Percentiles rank a stretch among this genome's conserved stretches.
phyloP scores from a whole-genome alignment of 2,329 filamentous ascomycete genomes.

The Aspergillus viridinutans region DNA sequence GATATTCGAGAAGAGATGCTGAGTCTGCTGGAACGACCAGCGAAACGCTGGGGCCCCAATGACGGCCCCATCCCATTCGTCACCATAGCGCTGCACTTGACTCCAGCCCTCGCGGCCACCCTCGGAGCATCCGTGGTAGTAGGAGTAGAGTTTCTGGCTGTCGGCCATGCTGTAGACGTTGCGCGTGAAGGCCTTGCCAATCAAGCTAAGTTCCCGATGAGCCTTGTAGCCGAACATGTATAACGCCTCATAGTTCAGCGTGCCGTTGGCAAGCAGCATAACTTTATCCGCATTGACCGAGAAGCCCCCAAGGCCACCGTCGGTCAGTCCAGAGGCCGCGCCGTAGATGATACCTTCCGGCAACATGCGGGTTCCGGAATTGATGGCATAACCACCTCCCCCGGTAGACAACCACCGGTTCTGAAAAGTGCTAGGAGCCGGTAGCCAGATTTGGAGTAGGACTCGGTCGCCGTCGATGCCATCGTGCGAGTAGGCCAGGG shows the following conservation, averaged over 20 bases:
- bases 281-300: neutral
- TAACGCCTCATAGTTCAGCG: neutral
- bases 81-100: slow-evolving; percentile 47
- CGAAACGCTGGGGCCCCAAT: neutral
- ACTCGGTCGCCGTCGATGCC: slow-evolving; percentile 35
- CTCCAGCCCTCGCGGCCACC: slow-evolving; percentile 27
- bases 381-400: slow-evolving; percentile 47
- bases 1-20: neutral
- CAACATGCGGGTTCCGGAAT: slow-evolving; percentile 17
- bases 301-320: neutral
- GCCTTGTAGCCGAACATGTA: neutral
- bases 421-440: slow-evolving; percentile 40
- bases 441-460: slow-evolving; percentile 41
- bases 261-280: neutral
- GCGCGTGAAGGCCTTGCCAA: neutral
- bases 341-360: neutral
- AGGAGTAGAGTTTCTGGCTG: slow-evolving; percentile 21
- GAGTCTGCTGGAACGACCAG: neutral
- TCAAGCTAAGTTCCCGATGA: neutral
- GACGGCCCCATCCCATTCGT: slow-evolving; percentile 25
- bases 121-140: slow-evolving; percentile 52
- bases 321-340: neutral
- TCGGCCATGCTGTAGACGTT: neutral
- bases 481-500: slow-evolving; percentile 44
- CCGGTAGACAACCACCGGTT: slow-evolving; percentile 47